Evolutionary conservation across 345 rosid species (phyloP).

Genomic region (Garcia nutans): DNA sequence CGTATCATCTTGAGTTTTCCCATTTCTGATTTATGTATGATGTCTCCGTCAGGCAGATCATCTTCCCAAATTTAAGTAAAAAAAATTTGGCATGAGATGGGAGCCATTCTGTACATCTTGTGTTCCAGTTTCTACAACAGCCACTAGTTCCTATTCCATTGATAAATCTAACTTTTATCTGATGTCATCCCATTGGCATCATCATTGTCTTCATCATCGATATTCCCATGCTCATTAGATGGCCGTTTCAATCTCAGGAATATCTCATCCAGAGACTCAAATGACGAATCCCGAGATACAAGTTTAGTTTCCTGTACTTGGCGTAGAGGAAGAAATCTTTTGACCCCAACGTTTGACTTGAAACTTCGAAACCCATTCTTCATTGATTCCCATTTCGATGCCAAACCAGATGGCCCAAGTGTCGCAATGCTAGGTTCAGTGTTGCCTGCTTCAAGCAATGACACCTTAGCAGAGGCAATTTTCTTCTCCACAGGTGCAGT

Average conservation of each 20-base stretch:
- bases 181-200: constrained; percentile 17
- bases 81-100: neutral
- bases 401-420: constrained; percentile 49
- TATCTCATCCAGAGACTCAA: constrained; percentile 78
- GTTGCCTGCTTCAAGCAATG: constrained; percentile 59
- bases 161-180: constrained; percentile 28
- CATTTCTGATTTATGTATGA: constrained; percentile 2
- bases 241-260: constrained; percentile 86
- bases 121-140: constrained; percentile 18
- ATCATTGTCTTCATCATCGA: constrained; percentile 33
- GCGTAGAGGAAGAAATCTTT: constrained; percentile 62
- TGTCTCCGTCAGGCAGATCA: constrained; percentile 1
- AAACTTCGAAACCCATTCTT: constrained; percentile 79
- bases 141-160: neutral
- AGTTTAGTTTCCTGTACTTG: constrained; percentile 49
- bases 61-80: constrained; percentile 11
- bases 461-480: constrained; percentile 72
- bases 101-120: constrained; percentile 29
- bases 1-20: constrained; percentile 5
- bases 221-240: constrained; percentile 38
- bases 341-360: constrained; percentile 71
- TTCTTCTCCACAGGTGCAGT: constrained; percentile 50
- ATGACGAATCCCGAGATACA: constrained; percentile 36
- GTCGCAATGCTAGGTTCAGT: constrained; percentile 28
- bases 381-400: constrained; percentile 81